Conservation (phyloP, 495 filamentous ascomycete genomes). For the Xanthoparmelia taractica region DNA sequence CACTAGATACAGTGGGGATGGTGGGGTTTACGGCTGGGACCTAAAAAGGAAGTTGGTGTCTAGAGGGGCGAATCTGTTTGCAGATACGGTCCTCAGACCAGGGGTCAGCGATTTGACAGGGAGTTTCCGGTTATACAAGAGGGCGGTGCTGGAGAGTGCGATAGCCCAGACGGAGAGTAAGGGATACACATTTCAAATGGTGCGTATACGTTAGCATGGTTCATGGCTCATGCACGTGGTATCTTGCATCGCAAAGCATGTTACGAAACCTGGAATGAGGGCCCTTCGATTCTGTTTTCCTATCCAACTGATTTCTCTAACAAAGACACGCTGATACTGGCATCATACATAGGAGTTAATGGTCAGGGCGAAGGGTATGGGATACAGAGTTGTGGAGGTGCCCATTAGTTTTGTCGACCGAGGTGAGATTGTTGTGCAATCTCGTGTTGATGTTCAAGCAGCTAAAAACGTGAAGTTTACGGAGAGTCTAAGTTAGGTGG, state of each 20-base stretch:
- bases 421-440: constrained; percentile 4
- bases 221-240: background rate
- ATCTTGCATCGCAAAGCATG: background rate
- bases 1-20: constrained; percentile 74
- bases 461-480: constrained; percentile 48
- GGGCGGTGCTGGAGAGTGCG: constrained; percentile 77
- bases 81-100: constrained; percentile 85
- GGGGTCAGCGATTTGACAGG: constrained; percentile 96
- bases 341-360: constrained; percentile 55
- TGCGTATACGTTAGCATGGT: background rate
- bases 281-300: background rate
- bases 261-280: background rate
- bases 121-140: constrained; percentile 91
- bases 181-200: constrained; percentile 97
- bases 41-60: constrained; percentile 90
- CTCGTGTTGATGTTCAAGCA: background rate
- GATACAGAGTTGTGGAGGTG: constrained; percentile 82
- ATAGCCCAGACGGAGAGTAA: constrained; percentile 81
- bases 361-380: constrained; percentile 89
- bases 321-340: background rate
- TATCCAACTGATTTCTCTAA: background rate
- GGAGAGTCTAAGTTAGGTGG: constrained; percentile 93
- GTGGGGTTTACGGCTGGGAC: constrained; percentile 96
- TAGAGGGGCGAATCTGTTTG: constrained; percentile 86
- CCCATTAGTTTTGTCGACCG: constrained; percentile 95